Percentiles rank a stretch among this genome's conserved stretches.
These are phyloP conservation scores for Ophiocordyceps camponoti-leonardi DNA, from an alignment of 2,329 filamentous ascomycete species.

Conservation along the genomic window DNA sequence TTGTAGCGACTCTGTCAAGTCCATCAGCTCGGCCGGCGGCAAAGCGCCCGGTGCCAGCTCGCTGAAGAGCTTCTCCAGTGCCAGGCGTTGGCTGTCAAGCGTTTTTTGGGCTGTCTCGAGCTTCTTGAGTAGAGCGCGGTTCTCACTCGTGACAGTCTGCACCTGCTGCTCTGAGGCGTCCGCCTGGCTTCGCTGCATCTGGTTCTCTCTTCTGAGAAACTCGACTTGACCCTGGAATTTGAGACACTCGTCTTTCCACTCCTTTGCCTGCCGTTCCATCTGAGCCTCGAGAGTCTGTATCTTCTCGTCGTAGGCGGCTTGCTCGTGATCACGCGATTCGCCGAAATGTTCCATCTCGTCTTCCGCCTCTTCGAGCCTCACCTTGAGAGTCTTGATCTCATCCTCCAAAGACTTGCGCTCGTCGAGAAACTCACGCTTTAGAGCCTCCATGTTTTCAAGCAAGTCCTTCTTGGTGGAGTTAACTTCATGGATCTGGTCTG, in stretches of 20 bases:
- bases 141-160: constrained; percentile 35
- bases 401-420: constrained; percentile 71
- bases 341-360: constrained; percentile 78
- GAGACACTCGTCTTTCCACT: constrained; percentile 37
- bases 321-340: constrained; percentile 71
- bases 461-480: constrained; percentile 89
- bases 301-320: constrained; percentile 49
- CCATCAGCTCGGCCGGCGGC: constrained; percentile 36
- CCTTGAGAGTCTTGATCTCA: constrained; percentile 61
- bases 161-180: constrained; percentile 41
- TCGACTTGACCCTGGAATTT: constrained; percentile 46
- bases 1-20: constrained; percentile 43
- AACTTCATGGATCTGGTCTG: constrained; percentile 61
- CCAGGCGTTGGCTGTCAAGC: constrained; percentile 31
- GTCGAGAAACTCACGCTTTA: constrained; percentile 72
- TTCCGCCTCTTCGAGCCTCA: constrained; percentile 72
- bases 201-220: constrained; percentile 42
- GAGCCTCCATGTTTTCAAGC: constrained; percentile 82
- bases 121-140: constrained; percentile 30
- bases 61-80: constrained; percentile 39
- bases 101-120: constrained; percentile 32
- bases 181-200: constrained; percentile 40
- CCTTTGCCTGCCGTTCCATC: constrained; percentile 43
- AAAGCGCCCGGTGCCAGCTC: constrained; percentile 36
- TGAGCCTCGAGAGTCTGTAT: constrained; percentile 54